Evolutionary conservation across 345 rosid genomes (phyloP), one percentile per base, ranked within the genome.

Genomic region (Syzygium grande): DNA sequence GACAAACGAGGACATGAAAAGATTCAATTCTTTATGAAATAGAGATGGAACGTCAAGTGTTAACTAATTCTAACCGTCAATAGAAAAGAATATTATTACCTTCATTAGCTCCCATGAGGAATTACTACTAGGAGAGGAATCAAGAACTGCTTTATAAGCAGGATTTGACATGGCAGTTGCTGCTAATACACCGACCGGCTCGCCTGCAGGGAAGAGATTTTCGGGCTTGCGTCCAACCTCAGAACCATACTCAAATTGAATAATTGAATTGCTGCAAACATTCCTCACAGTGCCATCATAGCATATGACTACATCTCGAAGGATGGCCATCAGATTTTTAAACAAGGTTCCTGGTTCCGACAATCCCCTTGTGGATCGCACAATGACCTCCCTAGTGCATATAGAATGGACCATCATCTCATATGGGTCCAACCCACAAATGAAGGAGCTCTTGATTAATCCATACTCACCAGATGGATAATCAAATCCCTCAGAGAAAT

Each of bases 141-240:
- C 99, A 89, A 98, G 98, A 88, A 98, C 99, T 6, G 99, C 99
- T 90, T 96, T 98, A 84, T 96, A 98, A 11, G 99, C 99, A 89
- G 99, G 99, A 91, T 92, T 96, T 54, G 99, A 96, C 98, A 98
- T 96, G 30, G 99, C 98, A 86, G 99, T 98, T 59, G 99, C 99
- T 86, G 99, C 99, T 89, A 96, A 92, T 58, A 96, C 99, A 80
- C 99, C 99, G 79, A 98, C 98, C 78, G 99, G 99, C 88, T 98
- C 99, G 86, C 99, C 98, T 11, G 99, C 96, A 85, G 96, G 96
- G 89, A 93, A 95, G 84, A 93, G 85, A 86, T 89, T 91, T 84
- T 88, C 95, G 43, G 92, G 89, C 87, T 90, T 90, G 51, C 80
- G 88, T 90, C 94, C 95, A 83, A 93, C 88, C 80, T 88, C 91